phyloP scores from a whole-genome alignment of 2,329 filamentous ascomycete species.

The Epichloe sp. region DNA sequence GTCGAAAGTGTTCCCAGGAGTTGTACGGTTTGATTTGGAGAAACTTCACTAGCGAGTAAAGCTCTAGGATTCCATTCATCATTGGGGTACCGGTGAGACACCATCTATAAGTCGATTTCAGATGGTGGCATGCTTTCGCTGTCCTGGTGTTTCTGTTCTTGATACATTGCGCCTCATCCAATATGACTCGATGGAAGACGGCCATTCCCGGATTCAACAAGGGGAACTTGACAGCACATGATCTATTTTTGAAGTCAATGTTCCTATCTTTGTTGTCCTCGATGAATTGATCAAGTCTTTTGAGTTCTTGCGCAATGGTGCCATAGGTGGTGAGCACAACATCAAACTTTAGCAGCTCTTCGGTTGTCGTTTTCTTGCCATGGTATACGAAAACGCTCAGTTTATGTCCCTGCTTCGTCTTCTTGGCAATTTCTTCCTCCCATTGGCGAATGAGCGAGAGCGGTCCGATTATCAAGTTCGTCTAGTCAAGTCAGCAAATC shows the following conservation, averaged over 20 bases:
- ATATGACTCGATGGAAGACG: slow-evolving; percentile 65
- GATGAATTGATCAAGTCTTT: slow-evolving; percentile 42
- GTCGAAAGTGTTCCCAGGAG: slow-evolving; percentile 46
- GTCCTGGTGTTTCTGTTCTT: slow-evolving; percentile 64
- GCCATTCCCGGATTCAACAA: slow-evolving; percentile 46
- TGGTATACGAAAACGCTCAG: slow-evolving; percentile 60
- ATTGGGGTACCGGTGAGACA: slow-evolving; percentile 73
- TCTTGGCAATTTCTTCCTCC: slow-evolving; percentile 64
- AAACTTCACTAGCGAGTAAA: slow-evolving; percentile 67
- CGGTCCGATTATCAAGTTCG: slow-evolving; percentile 72
- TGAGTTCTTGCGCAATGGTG: slow-evolving; percentile 52
- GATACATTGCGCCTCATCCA: slow-evolving; percentile 78
- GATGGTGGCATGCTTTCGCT: slow-evolving; percentile 51
- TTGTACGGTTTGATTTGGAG: slow-evolving; percentile 65
- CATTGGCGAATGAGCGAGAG: slow-evolving; percentile 73
- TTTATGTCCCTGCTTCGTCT: slow-evolving; percentile 45
- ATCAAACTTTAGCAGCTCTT: slow-evolving; percentile 54
- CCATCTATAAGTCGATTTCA: slow-evolving; percentile 64
- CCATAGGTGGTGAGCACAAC: slow-evolving; percentile 81
- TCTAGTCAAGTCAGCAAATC: slow-evolving; percentile 35
- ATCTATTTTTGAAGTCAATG: slow-evolving; percentile 24
- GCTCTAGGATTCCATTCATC: slow-evolving; percentile 72
- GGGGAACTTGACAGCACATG: slow-evolving; percentile 29
- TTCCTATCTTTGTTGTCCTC: slow-evolving; percentile 31
- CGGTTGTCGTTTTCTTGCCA: slow-evolving; percentile 46